Base-by-base conservation (phyloP, 768 basidiomycete species). In the Agrocybe pediades region DNA sequence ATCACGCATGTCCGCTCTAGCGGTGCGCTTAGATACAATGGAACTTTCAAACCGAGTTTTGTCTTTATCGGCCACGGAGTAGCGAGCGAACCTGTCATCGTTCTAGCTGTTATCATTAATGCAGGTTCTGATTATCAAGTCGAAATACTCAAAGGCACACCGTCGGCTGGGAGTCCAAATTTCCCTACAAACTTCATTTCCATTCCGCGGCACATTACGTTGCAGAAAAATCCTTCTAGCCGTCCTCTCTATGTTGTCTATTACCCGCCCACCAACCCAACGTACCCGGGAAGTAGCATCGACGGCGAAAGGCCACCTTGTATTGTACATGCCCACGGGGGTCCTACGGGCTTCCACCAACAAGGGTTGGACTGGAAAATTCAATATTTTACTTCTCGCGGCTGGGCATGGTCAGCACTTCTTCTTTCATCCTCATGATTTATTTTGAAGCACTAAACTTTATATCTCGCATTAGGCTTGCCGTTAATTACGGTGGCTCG, bases 401-500 rank as follows among this genome's bases (percentile, higher is more conserved):
- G 88, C 23, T 91, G 80, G 72, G 87, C 78, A n/a, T 90, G 86
- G 88, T 88, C n/a, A n/a, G n/a, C n/a, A 58, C 49, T 70, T 55
- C 11, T 11, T n/a, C n/a, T n/a, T n/a, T n/a, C n/a, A n/a, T n/a
- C n/a, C n/a, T 41, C n/a, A 53, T 15, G 27, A 8, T 20, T 44
- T 5, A 29, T 39, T 78, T 30, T 40, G n/a, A n/a, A n/a, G n/a
- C 16, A 21, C 3, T 9, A 7, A 3, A 26, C 8, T 16, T 19
- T 24, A 7, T 11, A 36, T 5, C 7, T 20, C 7, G 41, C 53
- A n/a, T n/a, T n/a, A 84, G 87, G 81, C 60, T 88, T 27, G 87
- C 88, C 50, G 88, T 93, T 40, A 87, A 92, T 60, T 87, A 90
- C 55, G 80, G 88, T 1, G 92, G 90, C 0, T 88, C 87, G 0